Conservation (phyloP, 2,329 filamentous ascomycete genomes). For the Curvularia lunata region DNA sequence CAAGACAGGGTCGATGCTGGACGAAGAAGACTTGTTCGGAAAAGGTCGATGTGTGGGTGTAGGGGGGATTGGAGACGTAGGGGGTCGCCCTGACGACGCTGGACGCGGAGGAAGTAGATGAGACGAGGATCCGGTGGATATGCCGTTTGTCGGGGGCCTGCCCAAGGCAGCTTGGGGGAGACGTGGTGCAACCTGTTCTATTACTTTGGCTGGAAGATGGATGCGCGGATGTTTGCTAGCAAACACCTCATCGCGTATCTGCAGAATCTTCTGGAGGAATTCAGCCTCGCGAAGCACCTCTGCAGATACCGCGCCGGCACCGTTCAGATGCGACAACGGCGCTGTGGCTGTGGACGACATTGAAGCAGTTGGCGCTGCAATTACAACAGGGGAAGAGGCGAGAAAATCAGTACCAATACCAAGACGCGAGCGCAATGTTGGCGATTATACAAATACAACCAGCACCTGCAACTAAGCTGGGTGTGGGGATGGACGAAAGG, state of each 20-base stretch:
- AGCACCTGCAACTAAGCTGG: constrained; percentile 30
- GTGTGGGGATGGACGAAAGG: constrained; percentile 30
- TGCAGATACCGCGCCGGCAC: constrained; percentile 46
- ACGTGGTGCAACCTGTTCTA: constrained; percentile 51
- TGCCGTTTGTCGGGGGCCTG: constrained; percentile 43
- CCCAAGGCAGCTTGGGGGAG: constrained; percentile 34
- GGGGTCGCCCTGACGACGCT: constrained; percentile 36
- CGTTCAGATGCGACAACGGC: constrained; percentile 41
- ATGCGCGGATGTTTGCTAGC: constrained; percentile 74
- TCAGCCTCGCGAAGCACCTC: constrained; percentile 53
- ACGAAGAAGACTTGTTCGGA: constrained; percentile 57
- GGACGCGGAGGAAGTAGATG: constrained; percentile 40
- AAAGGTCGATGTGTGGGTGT: constrained; percentile 43
- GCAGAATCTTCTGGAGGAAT: constrained; percentile 77
- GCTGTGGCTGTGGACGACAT: constrained; percentile 44
- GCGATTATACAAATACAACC: constrained; percentile 38
- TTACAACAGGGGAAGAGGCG: constrained; percentile 25
- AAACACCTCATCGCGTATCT: constrained; percentile 79
- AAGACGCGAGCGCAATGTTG: constrained; percentile 19
- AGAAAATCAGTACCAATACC: constrained; percentile 25
- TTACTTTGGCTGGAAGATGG: constrained; percentile 62
- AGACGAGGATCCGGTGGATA: constrained; percentile 33
- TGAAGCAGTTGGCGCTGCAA: constrained; percentile 30
- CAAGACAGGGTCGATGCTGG: constrained; percentile 80
- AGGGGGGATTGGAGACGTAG: constrained; percentile 25